These are phyloP conservation scores for Scheffersomyces stipitis DNA, from an alignment of 805 yeast species.

Conservation along the genomic window DNA sequence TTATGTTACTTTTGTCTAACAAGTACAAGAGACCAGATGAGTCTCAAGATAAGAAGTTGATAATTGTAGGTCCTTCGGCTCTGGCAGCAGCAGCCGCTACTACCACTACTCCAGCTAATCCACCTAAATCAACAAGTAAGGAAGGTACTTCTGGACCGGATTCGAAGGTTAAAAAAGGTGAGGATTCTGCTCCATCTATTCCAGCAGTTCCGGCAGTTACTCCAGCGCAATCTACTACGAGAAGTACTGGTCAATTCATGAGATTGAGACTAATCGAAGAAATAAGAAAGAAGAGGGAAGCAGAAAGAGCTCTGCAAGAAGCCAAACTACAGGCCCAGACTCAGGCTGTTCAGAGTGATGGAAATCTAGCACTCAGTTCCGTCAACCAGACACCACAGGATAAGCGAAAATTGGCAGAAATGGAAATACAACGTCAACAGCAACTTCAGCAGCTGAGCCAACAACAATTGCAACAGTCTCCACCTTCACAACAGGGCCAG, in stretches of 20 bases:
- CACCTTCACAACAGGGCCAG: not conserved
- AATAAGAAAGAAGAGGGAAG: conserved; percentile 63
- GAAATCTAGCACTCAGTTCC: conserved; percentile 22
- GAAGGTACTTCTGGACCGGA: conserved; percentile 31
- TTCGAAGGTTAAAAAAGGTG: conserved; percentile 21
- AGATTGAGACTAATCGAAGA: conserved; percentile 87
- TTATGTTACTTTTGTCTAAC: conserved; percentile 59
- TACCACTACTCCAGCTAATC: conserved; percentile 8
- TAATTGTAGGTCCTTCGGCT: conserved; percentile 34
- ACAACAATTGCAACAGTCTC: too few relatives aligned
- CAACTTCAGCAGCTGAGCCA: conserved; percentile 27
- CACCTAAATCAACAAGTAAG: conserved; percentile 14
- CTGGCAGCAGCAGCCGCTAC: conserved; percentile 16
- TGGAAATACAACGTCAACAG: conserved; percentile 19
- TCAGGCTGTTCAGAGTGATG: conserved; percentile 26
- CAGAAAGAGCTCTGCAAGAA: conserved; percentile 42
- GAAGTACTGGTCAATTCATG: conserved; percentile 65
- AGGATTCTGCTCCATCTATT: conserved; percentile 11
- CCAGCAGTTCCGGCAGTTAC: conserved; percentile 14
- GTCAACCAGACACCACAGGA: conserved; percentile 27
- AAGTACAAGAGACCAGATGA: conserved; percentile 41
- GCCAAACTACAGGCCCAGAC: conserved; percentile 41
- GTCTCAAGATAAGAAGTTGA: conserved; percentile 36
- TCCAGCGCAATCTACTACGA: conserved; percentile 21
- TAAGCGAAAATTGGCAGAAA: conserved; percentile 1